Conservation (phyloP, 2,329 filamentous ascomycete species). For the Chrysosporium queenslandicum region DNA sequence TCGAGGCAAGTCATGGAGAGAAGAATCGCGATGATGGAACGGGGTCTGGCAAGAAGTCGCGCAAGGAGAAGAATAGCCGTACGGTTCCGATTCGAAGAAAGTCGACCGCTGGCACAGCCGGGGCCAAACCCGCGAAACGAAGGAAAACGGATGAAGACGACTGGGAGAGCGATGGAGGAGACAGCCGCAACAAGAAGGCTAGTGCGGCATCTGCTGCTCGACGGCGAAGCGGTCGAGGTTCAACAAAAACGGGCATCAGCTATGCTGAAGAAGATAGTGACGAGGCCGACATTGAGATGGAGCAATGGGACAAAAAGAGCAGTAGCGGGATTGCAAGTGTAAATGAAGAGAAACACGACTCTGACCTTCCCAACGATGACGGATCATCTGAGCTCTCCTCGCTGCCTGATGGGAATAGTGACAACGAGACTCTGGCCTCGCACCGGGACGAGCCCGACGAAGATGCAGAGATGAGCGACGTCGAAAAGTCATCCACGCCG, state of each 20-base stretch:
- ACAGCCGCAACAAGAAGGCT: constrained; percentile 29
- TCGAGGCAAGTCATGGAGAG: constrained; percentile 23
- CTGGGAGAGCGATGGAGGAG: constrained; percentile 36
- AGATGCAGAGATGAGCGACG: constrained; percentile 14
- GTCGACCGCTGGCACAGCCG: constrained; percentile 21
- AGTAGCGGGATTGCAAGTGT: constrained; percentile 18
- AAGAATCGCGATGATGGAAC: constrained; percentile 6
- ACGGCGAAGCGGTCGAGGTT: constrained; percentile 34
- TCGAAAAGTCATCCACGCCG: constrained; percentile 11
- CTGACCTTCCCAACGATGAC: constrained; percentile 9
- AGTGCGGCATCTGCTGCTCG: constrained; percentile 26
- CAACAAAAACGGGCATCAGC: constrained; percentile 29
- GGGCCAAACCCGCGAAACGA: constrained; percentile 23
- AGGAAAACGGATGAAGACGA: constrained; percentile 32
- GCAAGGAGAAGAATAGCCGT: constrained; percentile 24
- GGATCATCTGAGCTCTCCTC: constrained; percentile 10
- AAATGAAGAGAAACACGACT: constrained; percentile 14
- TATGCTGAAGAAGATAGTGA: constrained; percentile 39
- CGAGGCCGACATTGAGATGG: constrained; percentile 37
- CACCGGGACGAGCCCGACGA: neutral
- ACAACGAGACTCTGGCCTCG: constrained; percentile 32
- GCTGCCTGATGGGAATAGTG: neutral
- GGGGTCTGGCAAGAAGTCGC: constrained; percentile 9
- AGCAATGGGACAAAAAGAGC: constrained; percentile 29
- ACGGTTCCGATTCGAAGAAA: constrained; percentile 27